Conservation (phyloP, 352 stramenopile genomes). For the Pilasporangium apinafurcum region DNA sequence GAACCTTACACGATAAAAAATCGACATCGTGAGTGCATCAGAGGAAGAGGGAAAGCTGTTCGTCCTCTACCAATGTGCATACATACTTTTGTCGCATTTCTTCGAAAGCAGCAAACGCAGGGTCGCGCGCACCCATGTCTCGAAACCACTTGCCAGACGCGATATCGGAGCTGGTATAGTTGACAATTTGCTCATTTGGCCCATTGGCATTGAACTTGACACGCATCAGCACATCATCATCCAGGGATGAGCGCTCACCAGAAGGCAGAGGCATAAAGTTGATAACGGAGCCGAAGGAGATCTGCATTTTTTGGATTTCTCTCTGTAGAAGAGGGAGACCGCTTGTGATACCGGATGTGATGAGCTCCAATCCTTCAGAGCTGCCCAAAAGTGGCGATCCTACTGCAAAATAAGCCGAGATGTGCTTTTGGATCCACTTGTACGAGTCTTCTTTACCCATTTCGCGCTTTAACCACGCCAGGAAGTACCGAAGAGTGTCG, state of each 20-base stretch:
- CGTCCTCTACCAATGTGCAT: too few species aligned
- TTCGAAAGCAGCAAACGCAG: slow-evolving; percentile 60
- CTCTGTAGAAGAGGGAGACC: slow-evolving; percentile 57
- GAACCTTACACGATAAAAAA: slow-evolving; percentile 21
- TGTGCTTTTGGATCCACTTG: slow-evolving; percentile 66
- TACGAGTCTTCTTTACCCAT: slow-evolving; percentile 67
- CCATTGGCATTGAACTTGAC: slow-evolving; percentile 26
- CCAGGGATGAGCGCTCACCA: slow-evolving; percentile 29
- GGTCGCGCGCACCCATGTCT: slow-evolving; percentile 55
- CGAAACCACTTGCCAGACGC: slow-evolving; percentile 62
- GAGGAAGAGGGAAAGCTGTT: too few species aligned
- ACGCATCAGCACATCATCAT: slow-evolving; percentile 49
- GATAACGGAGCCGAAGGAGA: slow-evolving; percentile 67
- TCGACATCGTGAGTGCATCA: neutral
- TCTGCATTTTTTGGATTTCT: slow-evolving; percentile 63
- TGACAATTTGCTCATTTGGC: slow-evolving; percentile 15
- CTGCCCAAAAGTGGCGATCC: slow-evolving; percentile 67
- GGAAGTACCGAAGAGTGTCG: slow-evolving; percentile 73
- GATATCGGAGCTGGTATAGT: slow-evolving; percentile 68
- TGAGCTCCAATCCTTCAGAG: slow-evolving; percentile 57
- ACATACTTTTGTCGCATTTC: slow-evolving; percentile 31
- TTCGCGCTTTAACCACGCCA: slow-evolving; percentile 75
- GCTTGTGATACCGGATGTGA: slow-evolving; percentile 56
- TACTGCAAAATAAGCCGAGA: slow-evolving; percentile 74
- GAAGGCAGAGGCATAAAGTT: slow-evolving; percentile 69